Conservation (phyloP, 2,329 filamentous ascomycete species). For the Fusarium humuli region DNA sequence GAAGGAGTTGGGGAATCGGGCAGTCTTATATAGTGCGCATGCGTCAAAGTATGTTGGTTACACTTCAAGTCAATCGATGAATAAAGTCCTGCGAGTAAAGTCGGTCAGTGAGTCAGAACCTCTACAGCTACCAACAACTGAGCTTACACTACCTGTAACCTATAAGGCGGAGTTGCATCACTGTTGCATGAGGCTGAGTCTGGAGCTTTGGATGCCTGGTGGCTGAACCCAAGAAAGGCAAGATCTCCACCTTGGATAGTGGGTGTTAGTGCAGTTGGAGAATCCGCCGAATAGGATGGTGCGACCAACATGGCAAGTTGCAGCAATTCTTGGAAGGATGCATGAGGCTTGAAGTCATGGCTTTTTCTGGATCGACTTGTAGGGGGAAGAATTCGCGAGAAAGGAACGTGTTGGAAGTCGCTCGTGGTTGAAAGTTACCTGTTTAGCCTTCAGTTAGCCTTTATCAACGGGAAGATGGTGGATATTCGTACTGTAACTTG, state of each 20-base stretch:
- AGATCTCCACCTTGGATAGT: slow-evolving; percentile 10
- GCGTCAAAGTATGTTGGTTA: neutral
- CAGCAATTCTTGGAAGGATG: neutral
- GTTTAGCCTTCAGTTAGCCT: neutral
- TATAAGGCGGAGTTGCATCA: neutral
- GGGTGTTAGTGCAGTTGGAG: neutral
- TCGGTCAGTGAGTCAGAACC: slow-evolving; percentile 37
- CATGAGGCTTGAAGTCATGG: neutral
- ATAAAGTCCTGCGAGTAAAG: neutral
- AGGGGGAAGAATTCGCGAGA: neutral
- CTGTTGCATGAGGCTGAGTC: slow-evolving; percentile 29
- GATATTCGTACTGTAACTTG: neutral
- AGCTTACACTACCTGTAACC: neutral
- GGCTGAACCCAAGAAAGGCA: slow-evolving; percentile 18
- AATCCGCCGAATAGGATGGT: neutral
- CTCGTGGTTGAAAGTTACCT: neutral
- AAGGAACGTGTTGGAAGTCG: neutral
- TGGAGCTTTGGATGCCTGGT: slow-evolving; percentile 30
- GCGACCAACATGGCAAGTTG: neutral
- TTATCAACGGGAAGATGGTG: neutral
- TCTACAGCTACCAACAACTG: neutral
- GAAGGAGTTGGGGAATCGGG: neutral
- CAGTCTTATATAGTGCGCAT: slow-evolving; percentile 20
- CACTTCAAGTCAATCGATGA: neutral
- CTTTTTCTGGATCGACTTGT: neutral